phyloP scores from a whole-genome alignment of 768 basidiomycete species.

The Boletus reticuloceps region DNA sequence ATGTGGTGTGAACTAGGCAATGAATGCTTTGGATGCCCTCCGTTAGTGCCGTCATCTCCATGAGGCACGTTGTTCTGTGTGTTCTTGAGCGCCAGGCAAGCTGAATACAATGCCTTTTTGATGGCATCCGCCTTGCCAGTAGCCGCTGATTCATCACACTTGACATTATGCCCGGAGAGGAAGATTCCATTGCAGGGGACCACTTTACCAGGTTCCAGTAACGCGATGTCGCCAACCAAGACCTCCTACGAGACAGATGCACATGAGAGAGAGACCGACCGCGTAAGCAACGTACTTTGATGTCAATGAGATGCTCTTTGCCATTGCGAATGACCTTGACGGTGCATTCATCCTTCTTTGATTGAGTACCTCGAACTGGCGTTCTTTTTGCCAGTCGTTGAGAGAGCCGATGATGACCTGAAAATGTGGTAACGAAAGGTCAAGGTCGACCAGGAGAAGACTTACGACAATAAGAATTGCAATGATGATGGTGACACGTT shows the following conservation, averaged over 20 bases:
- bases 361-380: slow-evolving; percentile 89
- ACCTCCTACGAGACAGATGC: slow-evolving; percentile 57
- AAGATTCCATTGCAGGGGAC: slow-evolving; percentile 96
- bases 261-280: background rate
- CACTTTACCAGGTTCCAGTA: slow-evolving; percentile 94
- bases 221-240: slow-evolving; percentile 89
- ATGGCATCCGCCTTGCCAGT: slow-evolving; percentile 98
- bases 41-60: slow-evolving; percentile 22
- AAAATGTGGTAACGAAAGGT: background rate
- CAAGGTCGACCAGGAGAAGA: background rate
- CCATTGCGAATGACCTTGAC: slow-evolving; percentile 81
- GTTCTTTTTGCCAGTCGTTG: slow-evolving; percentile 99
- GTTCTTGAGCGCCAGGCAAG: slow-evolving; percentile 56
- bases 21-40: slow-evolving; percentile 17
- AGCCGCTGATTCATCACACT: slow-evolving; percentile 94
- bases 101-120: slow-evolving; percentile 77
- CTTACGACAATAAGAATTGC: slow-evolving; percentile 73
- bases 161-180: slow-evolving; percentile 87
- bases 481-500: slow-evolving; percentile 82
- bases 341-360: slow-evolving; percentile 91
- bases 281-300: slow-evolving; percentile 56
- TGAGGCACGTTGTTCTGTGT: slow-evolving; percentile 22
- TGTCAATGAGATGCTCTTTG: slow-evolving; percentile 68
- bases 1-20: slow-evolving; percentile 46
- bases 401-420: slow-evolving; percentile 88